These are phyloP conservation scores for Talaromyces sp. DNA, from an alignment of 2,329 filamentous ascomycete genomes.

Conservation along the genomic window DNA sequence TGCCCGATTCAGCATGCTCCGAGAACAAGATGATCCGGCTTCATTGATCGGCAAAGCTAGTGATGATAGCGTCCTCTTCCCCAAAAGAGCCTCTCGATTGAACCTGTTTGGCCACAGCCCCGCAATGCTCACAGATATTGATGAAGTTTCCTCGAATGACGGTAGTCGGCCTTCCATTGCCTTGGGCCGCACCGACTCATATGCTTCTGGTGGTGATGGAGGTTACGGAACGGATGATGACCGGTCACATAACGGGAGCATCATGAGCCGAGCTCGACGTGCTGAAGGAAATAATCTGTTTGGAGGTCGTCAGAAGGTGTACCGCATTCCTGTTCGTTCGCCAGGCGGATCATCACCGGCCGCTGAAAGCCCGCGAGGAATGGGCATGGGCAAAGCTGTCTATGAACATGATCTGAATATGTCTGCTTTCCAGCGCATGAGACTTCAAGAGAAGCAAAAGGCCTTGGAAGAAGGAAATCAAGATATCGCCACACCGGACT, in stretches of 20 bases:
- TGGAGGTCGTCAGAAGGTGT: constrained; percentile 93
- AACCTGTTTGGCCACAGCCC: constrained; percentile 69
- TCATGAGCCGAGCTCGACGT: constrained; percentile 83
- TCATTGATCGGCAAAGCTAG: constrained; percentile 91
- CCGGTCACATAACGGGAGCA: constrained; percentile 62
- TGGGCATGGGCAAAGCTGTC: constrained; percentile 68
- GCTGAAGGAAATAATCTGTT: constrained; percentile 91
- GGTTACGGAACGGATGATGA: constrained; percentile 66
- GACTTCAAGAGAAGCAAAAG: constrained; percentile 53
- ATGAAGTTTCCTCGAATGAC: constrained; percentile 82
- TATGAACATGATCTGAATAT: constrained; percentile 86
- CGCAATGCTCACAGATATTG: constrained; percentile 74
- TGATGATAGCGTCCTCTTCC: constrained; percentile 88
- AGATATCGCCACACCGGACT: constrained; percentile 44
- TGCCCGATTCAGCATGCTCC: constrained; percentile 92
- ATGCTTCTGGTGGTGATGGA: constrained; percentile 61
- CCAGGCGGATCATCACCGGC: constrained; percentile 34
- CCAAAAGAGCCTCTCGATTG: constrained; percentile 77
- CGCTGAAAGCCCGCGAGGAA: constrained; percentile 42
- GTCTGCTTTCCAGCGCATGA: constrained; percentile 81
- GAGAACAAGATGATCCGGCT: constrained; percentile 89
- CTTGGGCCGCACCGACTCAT: constrained; percentile 65
- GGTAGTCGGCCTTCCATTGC: constrained; percentile 62
- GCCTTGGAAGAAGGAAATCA: constrained; percentile 41
- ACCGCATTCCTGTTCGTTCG: constrained; percentile 70